Evolutionary conservation across 2,329 filamentous ascomycete species (phyloP), one percentile per base, ranked within the genome.

Genomic region (Cryphonectria radicalis): DNA sequence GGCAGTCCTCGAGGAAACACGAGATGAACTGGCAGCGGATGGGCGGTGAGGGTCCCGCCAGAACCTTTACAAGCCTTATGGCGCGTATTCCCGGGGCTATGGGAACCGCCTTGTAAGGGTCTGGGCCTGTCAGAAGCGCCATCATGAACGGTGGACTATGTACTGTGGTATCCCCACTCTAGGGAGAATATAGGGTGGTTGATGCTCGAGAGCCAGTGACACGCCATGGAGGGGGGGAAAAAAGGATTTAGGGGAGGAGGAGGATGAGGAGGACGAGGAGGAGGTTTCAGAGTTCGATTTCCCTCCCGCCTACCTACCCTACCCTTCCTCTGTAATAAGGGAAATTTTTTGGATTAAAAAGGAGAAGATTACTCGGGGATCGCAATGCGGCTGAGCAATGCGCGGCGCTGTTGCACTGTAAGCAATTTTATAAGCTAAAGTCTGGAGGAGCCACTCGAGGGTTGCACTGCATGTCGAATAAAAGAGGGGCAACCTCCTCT

Each of bases 1-100:
- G 70, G 40, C 70, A 71, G 22, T 8, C n/a, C 32, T 42, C 62
- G 37, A 64, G 62, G 19, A 13, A 40, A 19, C 14, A 64, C 40
- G 62, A 28, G 37, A 64, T 40, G 25, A 64, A 64, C 1, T 64
- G 62, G 40, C 62, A 46, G n/a, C 25, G 62, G 13, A 64, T 64
- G 4, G 62, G 25, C 40, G 32, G 62, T 32, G 40, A 64, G n/a
- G 62, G 46, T 11, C 42, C 62, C 3, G 37, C 13, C 11, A 17
- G 62, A 5, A 64, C n/a, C n/a, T 10, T 42, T 25, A 64, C 40
- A n/a, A 64, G 40, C 37, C 62, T 25, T 17, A 64, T 64, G 40
- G 43, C 37, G 25, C 37, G 62, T 19, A 46, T 14, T 4, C n/a
- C 40, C 4, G 37, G n/a, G 37, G 11, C 8, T 19, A 64, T 35